A percentile compares a stretch with the other conserved stretches of the same genome.
These are phyloP conservation scores for Jackrogersella minutella DNA, from an alignment of 495 filamentous ascomycete genomes.

Conservation along the genomic window DNA sequence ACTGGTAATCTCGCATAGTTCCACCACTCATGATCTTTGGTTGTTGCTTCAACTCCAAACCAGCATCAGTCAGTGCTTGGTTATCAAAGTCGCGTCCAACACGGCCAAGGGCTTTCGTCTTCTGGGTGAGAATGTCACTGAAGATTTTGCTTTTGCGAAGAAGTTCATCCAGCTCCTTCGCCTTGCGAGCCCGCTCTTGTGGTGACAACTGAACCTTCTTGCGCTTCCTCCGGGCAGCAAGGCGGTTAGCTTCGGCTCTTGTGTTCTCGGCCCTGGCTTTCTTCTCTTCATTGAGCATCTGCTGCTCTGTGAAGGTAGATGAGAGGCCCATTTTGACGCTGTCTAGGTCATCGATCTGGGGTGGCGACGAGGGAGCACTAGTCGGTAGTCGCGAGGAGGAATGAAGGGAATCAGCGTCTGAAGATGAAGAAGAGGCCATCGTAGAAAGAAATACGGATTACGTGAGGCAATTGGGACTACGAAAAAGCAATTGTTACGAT, in stretches of 20 bases:
- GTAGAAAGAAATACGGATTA: neutral
- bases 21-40: conserved; percentile 86
- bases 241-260: conserved; percentile 56
- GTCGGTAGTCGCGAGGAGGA: conserved; percentile 50
- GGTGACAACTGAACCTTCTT: conserved; percentile 59
- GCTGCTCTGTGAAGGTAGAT: conserved; percentile 40
- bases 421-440: conserved; percentile 45
- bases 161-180: conserved; percentile 59
- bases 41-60: conserved; percentile 81
- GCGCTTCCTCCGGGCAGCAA: conserved; percentile 52
- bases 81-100: conserved; percentile 62
- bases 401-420: conserved; percentile 41
- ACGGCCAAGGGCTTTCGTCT: conserved; percentile 62
- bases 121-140: conserved; percentile 62
- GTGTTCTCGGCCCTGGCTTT: conserved; percentile 60
- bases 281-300: conserved; percentile 50
- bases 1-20: conserved; percentile 90
- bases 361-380: conserved; percentile 55
- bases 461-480: neutral
- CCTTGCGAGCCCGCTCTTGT: conserved; percentile 60
- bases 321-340: conserved; percentile 46
- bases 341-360: conserved; percentile 27
- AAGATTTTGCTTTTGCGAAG: conserved; percentile 58
- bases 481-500: neutral
- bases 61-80: conserved; percentile 74